These are phyloP conservation scores for Musa acuminata DNA, from an alignment of 176 grass and related monocot species.

Conservation along the genomic window DNA sequence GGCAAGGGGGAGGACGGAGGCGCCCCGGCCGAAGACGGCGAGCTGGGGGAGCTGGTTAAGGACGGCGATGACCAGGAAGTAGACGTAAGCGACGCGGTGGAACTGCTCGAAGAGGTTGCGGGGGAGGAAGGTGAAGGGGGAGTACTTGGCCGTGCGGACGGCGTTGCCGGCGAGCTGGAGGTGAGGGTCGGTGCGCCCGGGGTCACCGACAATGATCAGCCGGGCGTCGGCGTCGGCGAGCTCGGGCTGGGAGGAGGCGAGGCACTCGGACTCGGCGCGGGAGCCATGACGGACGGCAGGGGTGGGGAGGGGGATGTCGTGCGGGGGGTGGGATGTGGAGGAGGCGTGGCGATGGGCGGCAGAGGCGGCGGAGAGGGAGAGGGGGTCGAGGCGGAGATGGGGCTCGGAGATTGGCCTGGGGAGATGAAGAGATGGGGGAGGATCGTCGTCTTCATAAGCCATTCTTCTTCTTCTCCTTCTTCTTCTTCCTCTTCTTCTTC, in stretches of 20 bases:
- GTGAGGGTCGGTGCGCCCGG: conserved; percentile 39
- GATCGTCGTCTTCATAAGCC: neutral
- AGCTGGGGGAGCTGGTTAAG: conserved; percentile 82
- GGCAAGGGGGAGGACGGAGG: conserved; percentile 21
- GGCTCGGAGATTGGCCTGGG: neutral
- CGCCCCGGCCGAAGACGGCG: conserved; percentile 26
- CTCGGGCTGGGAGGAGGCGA: conserved; percentile 58
- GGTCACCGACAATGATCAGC: conserved; percentile 49
- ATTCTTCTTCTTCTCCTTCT: neutral
- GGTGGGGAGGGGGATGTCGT: neutral
- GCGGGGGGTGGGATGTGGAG: conserved; percentile 11
- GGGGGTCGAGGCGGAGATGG: neutral
- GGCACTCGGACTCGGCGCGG: conserved; percentile 52
- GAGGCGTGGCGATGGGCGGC: neutral
- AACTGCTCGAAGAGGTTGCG: conserved; percentile 97
- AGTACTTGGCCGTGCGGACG: conserved; percentile 89
- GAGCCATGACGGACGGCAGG: conserved; percentile 28
- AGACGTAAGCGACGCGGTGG: conserved; percentile 85
- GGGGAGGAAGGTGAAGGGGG: conserved; percentile 75
- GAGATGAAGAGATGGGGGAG: neutral
- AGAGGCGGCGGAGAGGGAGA: neutral
- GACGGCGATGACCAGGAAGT: conserved; percentile 83
- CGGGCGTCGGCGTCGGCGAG: conserved; percentile 66
- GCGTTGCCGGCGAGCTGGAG: conserved; percentile 55
- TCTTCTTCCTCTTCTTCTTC: neutral